Percentiles rank a stretch among this genome's conserved stretches.
phyloP scores from a whole-genome alignment of 495 filamentous ascomycete genomes.

The Xylaria longipes region DNA sequence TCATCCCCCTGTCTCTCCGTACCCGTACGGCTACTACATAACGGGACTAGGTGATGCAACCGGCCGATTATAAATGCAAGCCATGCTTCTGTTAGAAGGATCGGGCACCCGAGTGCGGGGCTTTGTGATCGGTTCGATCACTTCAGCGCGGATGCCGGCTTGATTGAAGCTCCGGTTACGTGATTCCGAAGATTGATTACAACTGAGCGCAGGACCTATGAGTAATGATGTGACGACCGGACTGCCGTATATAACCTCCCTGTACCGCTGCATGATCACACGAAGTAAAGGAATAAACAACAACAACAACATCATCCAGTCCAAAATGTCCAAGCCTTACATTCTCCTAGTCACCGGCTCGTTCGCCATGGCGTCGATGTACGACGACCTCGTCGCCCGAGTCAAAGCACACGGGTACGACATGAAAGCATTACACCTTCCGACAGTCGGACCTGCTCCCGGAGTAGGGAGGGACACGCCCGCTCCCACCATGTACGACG shows the following conservation, averaged over 20 bases:
- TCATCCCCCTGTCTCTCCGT: too few relatives aligned
- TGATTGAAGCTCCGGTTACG: constrained; percentile 14
- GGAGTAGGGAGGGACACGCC: constrained; percentile 6
- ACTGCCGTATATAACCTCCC: background rate
- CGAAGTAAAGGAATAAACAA: background rate
- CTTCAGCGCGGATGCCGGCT: background rate
- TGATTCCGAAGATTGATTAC: background rate
- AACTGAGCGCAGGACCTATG: background rate
- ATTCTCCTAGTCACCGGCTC: constrained; percentile 51
- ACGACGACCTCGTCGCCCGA: constrained; percentile 36
- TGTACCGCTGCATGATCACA: background rate
- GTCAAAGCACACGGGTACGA: constrained; percentile 38
- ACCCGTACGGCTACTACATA: too few relatives aligned
- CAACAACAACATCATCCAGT: background rate
- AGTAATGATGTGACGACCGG: background rate
- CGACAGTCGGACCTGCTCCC: constrained; percentile 28
- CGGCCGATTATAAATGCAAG: background rate
- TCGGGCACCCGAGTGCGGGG: background rate
- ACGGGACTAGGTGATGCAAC: background rate
- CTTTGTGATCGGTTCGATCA: background rate
- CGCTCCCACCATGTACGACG: constrained; percentile 36
- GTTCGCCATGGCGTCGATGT: constrained; percentile 41
- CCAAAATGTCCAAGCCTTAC: constrained; percentile 42
- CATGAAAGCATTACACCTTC: constrained; percentile 31
- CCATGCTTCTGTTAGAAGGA: background rate